Evolutionary conservation across 306 rosid genomes (phyloP), one percentile per base, ranked within the genome.

Genomic region (Quillaja saponaria): DNA sequence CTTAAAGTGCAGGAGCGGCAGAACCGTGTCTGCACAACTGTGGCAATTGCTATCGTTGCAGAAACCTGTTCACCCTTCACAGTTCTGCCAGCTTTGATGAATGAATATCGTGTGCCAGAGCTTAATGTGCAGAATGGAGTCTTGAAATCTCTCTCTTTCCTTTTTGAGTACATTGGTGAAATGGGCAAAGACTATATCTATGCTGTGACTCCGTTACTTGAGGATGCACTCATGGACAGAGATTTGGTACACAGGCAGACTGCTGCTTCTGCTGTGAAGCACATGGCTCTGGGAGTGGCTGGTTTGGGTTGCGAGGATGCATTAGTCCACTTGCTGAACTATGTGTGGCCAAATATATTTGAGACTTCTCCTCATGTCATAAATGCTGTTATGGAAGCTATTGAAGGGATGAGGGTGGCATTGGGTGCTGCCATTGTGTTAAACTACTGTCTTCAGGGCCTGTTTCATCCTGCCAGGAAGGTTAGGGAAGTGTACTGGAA

Each of bases 221-320:
- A 91, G 77, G 97, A 91, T 67, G 96, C 96, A 14, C 87, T 91
- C 13, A 91, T 91, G 95, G 97, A 91, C 61, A 76, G 97, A 68
- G 97, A 91, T 79, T 64, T 91, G 77, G 97, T 91, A 58, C 97
- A 85, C 68, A 78, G 97, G 84, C 97, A 91, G 69, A 91, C 97
- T 13, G 96, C 96, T 39, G 97, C 97, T 25, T 91, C 97, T 61
- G 96, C 97, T 1, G 97, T 91, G 65, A 91, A 91, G 77, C 97
- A 91, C 78, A 91, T 91, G 97, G 97, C 97, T 15, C 56, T 91
- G 64, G 97, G 97, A 39, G 97, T 91, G 74, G 97, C 97, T 14
- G 97, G 97, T 47, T 79, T 91, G 87, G 97, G 97, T 49, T 88
- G 96, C 8, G 97, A 91, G 75, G 97, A 91, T 34, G 96, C 97